Evolutionary conservation across 2,329 filamentous ascomycete species (phyloP).

Genomic region (Pseudocercospora crystallina): DNA sequence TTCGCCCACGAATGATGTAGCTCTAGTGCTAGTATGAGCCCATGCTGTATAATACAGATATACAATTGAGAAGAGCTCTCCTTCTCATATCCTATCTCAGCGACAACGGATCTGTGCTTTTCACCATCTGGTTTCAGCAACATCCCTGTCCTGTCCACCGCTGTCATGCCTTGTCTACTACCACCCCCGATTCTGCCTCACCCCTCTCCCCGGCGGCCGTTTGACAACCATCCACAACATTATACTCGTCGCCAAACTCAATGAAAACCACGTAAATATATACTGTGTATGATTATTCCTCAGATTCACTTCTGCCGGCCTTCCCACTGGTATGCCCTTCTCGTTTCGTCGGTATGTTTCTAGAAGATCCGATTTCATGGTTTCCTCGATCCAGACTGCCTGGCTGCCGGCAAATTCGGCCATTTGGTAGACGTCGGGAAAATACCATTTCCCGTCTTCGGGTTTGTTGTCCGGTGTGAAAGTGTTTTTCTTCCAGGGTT

Average conservation of each 20-base stretch:
- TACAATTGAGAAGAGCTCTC: no score
- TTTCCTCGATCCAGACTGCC: conserved; percentile 92
- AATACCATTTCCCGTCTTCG: conserved; percentile 84
- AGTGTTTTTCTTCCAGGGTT: conserved; percentile 96
- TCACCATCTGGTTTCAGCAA: no score
- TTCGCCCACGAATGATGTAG: no score
- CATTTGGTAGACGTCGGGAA: conserved; percentile 93
- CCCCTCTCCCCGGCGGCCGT: conserved; percentile 62
- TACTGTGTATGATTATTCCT: conserved; percentile 98
- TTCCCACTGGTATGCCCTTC: conserved; percentile 84
- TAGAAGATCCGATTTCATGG: conserved; percentile 82
- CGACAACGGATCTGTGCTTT: no score
- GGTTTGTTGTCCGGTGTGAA: conserved; percentile 92
- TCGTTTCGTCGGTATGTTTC: conserved; percentile 71
- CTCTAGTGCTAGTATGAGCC: no score
- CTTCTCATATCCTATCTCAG: no score
- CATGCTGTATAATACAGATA: no score
- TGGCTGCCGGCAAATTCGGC: conserved; percentile 77
- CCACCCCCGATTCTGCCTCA: conserved; percentile 26
- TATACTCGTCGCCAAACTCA: conserved; percentile 75
- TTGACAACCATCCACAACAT: conserved; percentile 97
- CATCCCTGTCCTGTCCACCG: no score
- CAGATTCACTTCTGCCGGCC: conserved; percentile 84
- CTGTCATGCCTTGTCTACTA: no score
- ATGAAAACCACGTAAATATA: conserved; percentile 96